Conservation (phyloP, 139 green algal species). For the Haematococcus lacustris region DNA sequence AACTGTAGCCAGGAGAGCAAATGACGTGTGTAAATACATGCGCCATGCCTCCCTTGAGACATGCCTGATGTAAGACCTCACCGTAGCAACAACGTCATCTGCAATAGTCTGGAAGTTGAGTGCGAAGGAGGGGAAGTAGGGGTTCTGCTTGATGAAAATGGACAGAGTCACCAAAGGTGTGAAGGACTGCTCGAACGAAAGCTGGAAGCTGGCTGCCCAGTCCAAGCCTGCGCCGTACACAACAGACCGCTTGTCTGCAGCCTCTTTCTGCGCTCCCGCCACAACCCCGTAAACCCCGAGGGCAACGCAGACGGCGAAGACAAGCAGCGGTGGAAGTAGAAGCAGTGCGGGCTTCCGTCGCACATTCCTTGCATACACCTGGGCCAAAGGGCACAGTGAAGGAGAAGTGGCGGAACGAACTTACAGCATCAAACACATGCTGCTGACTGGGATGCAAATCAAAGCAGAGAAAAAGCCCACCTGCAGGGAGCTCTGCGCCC, state of each 20-base stretch:
- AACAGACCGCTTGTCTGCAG: not conserved
- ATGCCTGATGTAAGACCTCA: too few relatives aligned
- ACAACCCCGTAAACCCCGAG: slow-evolving; percentile 2
- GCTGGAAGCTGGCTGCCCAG: slow-evolving; percentile 7
- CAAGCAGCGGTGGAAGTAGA: not conserved
- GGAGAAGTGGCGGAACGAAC: too few relatives aligned
- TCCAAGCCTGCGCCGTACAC: not conserved
- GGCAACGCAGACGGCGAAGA: slow-evolving; percentile 1
- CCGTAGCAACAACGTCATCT: not conserved
- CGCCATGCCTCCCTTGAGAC: too few relatives aligned
- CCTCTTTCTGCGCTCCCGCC: not conserved
- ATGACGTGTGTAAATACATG: too few relatives aligned
- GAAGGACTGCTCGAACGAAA: slow-evolving; percentile 4
- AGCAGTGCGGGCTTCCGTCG: not conserved
- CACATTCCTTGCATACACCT: not conserved
- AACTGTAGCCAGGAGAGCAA: slow-evolving; percentile 10
- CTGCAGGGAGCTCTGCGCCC: too few relatives aligned
- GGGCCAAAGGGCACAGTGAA: too few relatives aligned
- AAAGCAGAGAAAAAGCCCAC: too few relatives aligned
- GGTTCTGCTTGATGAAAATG: slow-evolving; percentile 3
- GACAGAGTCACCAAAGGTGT: not conserved
- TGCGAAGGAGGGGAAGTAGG: not conserved
- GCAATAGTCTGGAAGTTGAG: not conserved
- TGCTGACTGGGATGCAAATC: too few relatives aligned
- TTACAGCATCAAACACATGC: too few relatives aligned